Base-by-base conservation (phyloP, 352 stramenopile genomes). In the Thalassiosira mediterranea region DNA sequence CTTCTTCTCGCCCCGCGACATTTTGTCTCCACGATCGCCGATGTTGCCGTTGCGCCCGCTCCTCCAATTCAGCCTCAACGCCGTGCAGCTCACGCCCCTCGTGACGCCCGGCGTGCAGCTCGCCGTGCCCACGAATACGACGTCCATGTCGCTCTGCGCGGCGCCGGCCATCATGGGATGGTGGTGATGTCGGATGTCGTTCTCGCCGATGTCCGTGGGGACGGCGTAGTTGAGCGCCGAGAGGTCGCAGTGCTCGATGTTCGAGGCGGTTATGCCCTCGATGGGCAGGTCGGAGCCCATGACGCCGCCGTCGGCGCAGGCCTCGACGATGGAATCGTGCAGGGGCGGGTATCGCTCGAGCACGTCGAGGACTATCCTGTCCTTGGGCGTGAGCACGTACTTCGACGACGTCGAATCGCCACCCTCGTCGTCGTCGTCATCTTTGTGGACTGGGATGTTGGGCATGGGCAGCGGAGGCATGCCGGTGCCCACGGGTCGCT, bases 61-160 rank as follows among this genome's bases (percentile, higher is more conserved):
- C 23, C 70, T 69, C 82, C 81, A 90, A 73, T 90, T 86, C 15
- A 91, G 65, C 23, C 86, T 61, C 17, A 96, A 57, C 0, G 87
- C 87, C 0, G 86, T 93, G 66, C 83, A 95, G 37, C 77, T 92
- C 0, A 95, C 91, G 26, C 90, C 88, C 28, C 88, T 58, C 17
- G 84, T 93, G 0, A 86, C 67, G 23, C 85, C 81, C 1, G 90
- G 90, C 11, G 81, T 84, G 71, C 90, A 95, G 26, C 67, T 87
- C 0, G 88, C 90, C 15, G 90, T 94, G 15, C 90, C 90, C 3
- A 95, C 64, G 68, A 93, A 93, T 4, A 91, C 72, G 1, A 95
- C 23, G 53, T 92, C 87, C 73, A 94, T 86, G 71, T 94, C 90
- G 21, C 70, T 82, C 23, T 71, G 60, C 11, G 74, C 59, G 10